A percentile compares a stretch with the other conserved stretches of the same genome.
These are phyloP conservation scores for Thielaviopsis cerberus DNA, from an alignment of 2,329 filamentous ascomycete species.

Conservation along the genomic window DNA sequence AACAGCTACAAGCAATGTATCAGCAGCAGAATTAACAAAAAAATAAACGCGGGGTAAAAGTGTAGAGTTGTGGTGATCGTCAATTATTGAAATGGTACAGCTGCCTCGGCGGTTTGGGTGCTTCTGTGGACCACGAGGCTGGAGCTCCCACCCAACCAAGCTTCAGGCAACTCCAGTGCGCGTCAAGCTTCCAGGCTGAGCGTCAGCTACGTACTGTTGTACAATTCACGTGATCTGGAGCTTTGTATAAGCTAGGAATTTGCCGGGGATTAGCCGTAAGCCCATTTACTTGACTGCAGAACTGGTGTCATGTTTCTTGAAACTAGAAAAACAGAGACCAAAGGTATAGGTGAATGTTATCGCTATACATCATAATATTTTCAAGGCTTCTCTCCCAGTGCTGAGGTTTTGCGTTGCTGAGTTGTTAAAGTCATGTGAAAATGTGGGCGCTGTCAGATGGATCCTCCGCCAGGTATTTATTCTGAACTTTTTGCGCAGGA, in stretches of 20 bases:
- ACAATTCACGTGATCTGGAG: slow-evolving; percentile 3
- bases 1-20: neutral
- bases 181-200: slow-evolving; percentile 10
- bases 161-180: slow-evolving; percentile 13
- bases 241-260: neutral
- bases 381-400: neutral
- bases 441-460: slow-evolving; percentile 5
- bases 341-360: neutral
- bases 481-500: neutral
- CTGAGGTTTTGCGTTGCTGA: slow-evolving; percentile 10
- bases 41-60: neutral
- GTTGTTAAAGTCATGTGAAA: slow-evolving; percentile 13
- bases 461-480: neutral
- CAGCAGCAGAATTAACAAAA: neutral
- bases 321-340: neutral
- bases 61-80: neutral
- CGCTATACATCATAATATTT: too few species aligned
- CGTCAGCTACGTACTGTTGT: neutral
- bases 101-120: slow-evolving; percentile 3
- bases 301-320: neutral
- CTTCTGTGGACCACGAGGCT: slow-evolving; percentile 11
- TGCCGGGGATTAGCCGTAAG: neutral
- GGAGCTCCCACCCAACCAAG: slow-evolving; percentile 10
- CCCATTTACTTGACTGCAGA: neutral
- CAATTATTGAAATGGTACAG: neutral